These are phyloP conservation scores for Kalmanozyma brasiliensis DNA, from an alignment of 1,284 basidiomycete species.

Conservation along the genomic window DNA sequence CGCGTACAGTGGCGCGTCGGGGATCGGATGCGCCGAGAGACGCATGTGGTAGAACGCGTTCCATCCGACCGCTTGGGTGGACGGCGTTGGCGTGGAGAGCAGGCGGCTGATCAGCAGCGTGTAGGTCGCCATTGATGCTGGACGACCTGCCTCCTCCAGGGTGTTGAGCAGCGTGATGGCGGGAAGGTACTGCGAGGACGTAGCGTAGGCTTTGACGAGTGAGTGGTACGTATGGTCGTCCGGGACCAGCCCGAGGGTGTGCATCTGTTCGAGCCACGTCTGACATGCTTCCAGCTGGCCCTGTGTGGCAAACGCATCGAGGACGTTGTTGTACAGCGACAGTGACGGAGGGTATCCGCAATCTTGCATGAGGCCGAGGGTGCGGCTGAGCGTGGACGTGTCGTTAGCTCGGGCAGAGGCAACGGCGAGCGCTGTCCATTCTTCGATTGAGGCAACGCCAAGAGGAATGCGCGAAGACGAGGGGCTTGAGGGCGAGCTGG, in stretches of 20 bases:
- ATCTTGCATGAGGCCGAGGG: constrained; percentile 39
- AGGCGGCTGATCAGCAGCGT: constrained; percentile 57
- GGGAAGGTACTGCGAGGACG: constrained; percentile 17
- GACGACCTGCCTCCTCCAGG: constrained; percentile 44
- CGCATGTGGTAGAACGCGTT: constrained; percentile 96
- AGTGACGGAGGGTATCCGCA: constrained; percentile 28
- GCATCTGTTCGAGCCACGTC: constrained; percentile 28
- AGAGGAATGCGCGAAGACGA: constrained; percentile 14
- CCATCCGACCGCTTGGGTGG: constrained; percentile 71
- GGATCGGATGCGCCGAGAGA: constrained; percentile 86
- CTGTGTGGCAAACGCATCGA: constrained; percentile 72
- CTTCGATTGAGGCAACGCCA: constrained; percentile 41
- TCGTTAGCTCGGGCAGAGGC: constrained; percentile 45
- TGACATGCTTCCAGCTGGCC: constrained; percentile 70
- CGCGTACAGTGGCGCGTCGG: constrained; percentile 80
- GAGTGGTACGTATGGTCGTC: constrained; percentile 54
- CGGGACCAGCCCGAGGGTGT: constrained; percentile 28
- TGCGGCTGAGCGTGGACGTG: constrained; percentile 14
- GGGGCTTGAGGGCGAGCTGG: neutral
- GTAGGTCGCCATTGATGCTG: constrained; percentile 60
- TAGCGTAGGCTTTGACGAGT: constrained; percentile 55
- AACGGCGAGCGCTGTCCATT: constrained; percentile 57
- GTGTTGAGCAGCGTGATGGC: constrained; percentile 52
- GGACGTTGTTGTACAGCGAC: constrained; percentile 67
- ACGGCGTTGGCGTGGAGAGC: constrained; percentile 4